Conservation (phyloP, 2,329 filamentous ascomycete genomes). For the Colletotrichum theobromicola region DNA sequence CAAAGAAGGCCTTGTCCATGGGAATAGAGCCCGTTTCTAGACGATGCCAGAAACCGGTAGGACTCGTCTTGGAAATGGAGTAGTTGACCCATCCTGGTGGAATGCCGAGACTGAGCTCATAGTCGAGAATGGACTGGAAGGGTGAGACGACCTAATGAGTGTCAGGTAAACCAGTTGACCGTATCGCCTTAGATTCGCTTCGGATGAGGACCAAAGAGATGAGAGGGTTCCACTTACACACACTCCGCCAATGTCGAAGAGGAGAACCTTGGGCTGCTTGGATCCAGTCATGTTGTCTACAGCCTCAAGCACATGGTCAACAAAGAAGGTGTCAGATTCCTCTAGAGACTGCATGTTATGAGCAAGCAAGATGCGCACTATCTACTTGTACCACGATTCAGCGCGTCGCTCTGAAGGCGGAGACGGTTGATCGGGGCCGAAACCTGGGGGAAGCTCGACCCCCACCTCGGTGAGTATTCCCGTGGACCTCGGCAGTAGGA, state of each 20-base stretch:
- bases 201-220: not conserved
- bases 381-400: slow-evolving; percentile 2
- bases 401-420: slow-evolving; percentile 2
- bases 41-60: slow-evolving; percentile 84
- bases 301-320: slow-evolving; percentile 33
- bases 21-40: slow-evolving; percentile 84
- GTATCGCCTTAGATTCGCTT: not conserved
- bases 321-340: slow-evolving; percentile 19
- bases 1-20: slow-evolving; percentile 78
- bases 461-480: not conserved
- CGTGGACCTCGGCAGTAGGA: slow-evolving; percentile 11
- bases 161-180: not conserved
- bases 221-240: slow-evolving; percentile 70
- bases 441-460: slow-evolving; percentile 8
- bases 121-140: slow-evolving; percentile 91
- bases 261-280: slow-evolving; percentile 71
- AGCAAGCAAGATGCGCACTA: not conserved
- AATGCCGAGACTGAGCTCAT: slow-evolving; percentile 78
- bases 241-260: slow-evolving; percentile 97
- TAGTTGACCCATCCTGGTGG: slow-evolving; percentile 92
- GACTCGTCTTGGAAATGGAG: slow-evolving; percentile 80
- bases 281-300: slow-evolving; percentile 45
- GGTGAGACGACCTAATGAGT: slow-evolving; percentile 78
- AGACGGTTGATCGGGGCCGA: slow-evolving; percentile 2
- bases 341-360: slow-evolving; percentile 13